Conservation (phyloP, 768 basidiomycete genomes). For the Lentinula guzmanii region DNA sequence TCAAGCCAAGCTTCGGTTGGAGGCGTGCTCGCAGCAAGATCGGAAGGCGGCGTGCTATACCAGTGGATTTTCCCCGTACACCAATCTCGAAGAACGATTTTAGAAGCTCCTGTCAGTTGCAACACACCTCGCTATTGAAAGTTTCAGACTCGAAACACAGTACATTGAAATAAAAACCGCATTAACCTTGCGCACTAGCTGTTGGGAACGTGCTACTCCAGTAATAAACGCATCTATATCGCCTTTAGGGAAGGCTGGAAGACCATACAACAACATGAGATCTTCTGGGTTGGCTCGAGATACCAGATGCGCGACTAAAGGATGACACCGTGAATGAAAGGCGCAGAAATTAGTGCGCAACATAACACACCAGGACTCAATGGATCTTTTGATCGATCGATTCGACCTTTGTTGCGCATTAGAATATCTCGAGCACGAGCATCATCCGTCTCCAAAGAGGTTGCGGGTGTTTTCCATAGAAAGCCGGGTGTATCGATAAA, state of each 20-base stretch:
- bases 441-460: constrained; percentile 31
- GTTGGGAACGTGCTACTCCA: constrained; percentile 67
- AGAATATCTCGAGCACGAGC: constrained; percentile 65
- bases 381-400: constrained; percentile 83
- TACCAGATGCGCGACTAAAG: constrained; percentile 63
- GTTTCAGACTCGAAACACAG: background rate
- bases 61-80: constrained; percentile 64
- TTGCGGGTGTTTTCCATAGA: constrained; percentile 39
- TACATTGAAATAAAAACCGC: background rate
- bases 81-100: constrained; percentile 84
- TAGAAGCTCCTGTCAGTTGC: constrained; percentile 71
- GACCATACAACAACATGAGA: constrained; percentile 82
- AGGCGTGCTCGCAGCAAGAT: constrained; percentile 10
- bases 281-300: constrained; percentile 68
- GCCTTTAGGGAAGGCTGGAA: constrained; percentile 71
- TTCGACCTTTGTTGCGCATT: constrained; percentile 71
- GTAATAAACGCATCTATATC: constrained; percentile 70
- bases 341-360: background rate
- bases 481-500: constrained; percentile 90
- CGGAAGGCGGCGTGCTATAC: constrained; percentile 53
- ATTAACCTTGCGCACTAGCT: constrained; percentile 72
- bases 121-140: constrained; percentile 56
- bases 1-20: constrained; percentile 10
- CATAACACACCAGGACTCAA: constrained; percentile 53
- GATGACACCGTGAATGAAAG: background rate